Evolutionary conservation across 371 early-diverging fungal genomes (phyloP), one percentile per base, ranked within the genome.

Genomic region (Apophysomyces sp.): DNA sequence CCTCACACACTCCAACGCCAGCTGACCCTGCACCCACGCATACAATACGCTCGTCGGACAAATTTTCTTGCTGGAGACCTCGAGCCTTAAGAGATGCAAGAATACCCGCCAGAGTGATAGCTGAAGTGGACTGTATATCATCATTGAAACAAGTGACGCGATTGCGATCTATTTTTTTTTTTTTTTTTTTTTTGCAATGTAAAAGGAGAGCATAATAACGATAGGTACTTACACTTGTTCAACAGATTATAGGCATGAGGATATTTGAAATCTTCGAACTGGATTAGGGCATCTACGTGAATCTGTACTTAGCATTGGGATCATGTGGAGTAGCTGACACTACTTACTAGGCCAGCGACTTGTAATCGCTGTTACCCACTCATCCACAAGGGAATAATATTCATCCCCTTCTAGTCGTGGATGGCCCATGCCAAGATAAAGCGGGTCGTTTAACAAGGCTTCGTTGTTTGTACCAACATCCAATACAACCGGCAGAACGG

Each of bases 401-500:
- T 80, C 77, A 54, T 83, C 84, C 29, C 82, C 86, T 12, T 83
- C 86, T 32, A 84, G 60, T 37, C 89, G 77, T 55, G 78, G 84
- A 59, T 86, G 83, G 27, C 81, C 81, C 82, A 87, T 81, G 28
- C 89, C 89, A 29, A 88, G 79, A 52, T 88, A 88, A 7, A 86
- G 74, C 12, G 86, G 86, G 59, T 87, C 87, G 58, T 87, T 75
- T 52, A 85, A 61, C 11, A 87, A 67, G 12, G 57, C 51, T 55
- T 85, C 78, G 61, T 87, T 88, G 63, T 87, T 87, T 11, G 87
- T 87, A 13, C 89, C 89, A 13, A 86, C 82, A 63, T 88, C 89
- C 56, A 88, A 65, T 32, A 86, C 84, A n/a, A 88, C 86, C 11
- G 89, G 89, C 34, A 88, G 62, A 26, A 85, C 82, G 24, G 83